Conservation (phyloP, 768 basidiomycete species). For the Leccinum uliginosum region DNA sequence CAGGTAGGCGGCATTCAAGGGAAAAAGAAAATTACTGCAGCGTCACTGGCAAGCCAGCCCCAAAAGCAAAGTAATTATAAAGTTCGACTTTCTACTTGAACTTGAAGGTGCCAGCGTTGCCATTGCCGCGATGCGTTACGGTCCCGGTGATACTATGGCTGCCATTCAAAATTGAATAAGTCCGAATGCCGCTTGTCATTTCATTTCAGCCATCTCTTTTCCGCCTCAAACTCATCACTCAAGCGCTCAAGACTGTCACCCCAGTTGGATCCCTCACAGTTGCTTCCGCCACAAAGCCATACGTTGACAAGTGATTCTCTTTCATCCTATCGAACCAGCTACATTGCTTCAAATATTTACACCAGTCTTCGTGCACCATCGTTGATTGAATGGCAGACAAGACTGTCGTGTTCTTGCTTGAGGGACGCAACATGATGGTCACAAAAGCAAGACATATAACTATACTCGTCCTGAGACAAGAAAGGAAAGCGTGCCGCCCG, state of each 20-base stretch:
- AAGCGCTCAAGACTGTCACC: neutral
- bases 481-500: neutral
- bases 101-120: too few species aligned
- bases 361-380: neutral
- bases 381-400: neutral
- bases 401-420: neutral
- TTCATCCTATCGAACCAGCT: neutral
- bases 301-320: neutral
- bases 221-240: too few species aligned
- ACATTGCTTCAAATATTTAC: neutral
- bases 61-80: neutral
- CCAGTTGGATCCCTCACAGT: neutral
- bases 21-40: neutral
- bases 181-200: neutral
- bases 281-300: neutral
- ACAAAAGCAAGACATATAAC: neutral
- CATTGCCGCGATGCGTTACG: neutral
- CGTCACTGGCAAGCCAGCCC: neutral
- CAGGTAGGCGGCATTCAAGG: neutral
- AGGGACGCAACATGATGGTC: neutral
- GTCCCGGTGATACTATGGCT: neutral
- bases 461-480: neutral
- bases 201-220: neutral
- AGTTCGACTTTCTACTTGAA: too few species aligned
- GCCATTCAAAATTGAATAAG: neutral